Base-by-base conservation (phyloP, 371 early-diverging fungal species). In the Mucor racemosus region DNA sequence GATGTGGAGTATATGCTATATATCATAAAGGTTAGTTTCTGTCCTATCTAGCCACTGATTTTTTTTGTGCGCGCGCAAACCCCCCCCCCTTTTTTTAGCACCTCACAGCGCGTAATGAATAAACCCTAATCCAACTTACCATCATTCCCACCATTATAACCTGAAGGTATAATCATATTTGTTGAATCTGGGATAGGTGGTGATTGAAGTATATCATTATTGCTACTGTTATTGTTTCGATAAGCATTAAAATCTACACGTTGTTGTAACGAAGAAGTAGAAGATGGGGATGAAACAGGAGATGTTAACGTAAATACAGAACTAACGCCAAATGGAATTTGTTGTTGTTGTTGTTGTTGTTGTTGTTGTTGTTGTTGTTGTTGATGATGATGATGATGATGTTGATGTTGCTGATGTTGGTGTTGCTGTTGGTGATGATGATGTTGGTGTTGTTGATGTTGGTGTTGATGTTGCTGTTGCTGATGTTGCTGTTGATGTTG, bases 181-280 rank as follows among this genome's bases (percentile, higher is more conserved):
- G 39, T 54, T n/a, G 55, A 35, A 36, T 67, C 67, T 4, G 67
- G 67, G 7, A 67, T 67, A 3, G 67, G 67, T 26, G 67, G 67
- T 33, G 67, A 67, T 15, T 67, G 67, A 15, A 67, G 46, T 46
- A 67, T 66, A 11, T 59, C 53, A 53, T 62, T 48, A 21, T 21
- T n/a, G n/a, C n/a, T n/a, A n/a, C n/a, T 38, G 21, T 19, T 50
- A 19, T 9, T 17, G 38, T 58, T 62, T 36, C 56, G 44, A 21
- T 56, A 56, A 13, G 26, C 36, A 1, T 35, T 46, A 46, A 56
- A 67, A 36, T 67, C 67, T 5, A 67, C 42, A 26, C 67, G 55
- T 46, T 67, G 67, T 10, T 67, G 67, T n/a, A 67, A 61, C 0
- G 67, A 60, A 7, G 61, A 61, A n/a, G 57, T 33, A n/a, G 57